Base-by-base conservation (phyloP, 2,329 filamentous ascomycete genomes). In the Penicillium sp. region DNA sequence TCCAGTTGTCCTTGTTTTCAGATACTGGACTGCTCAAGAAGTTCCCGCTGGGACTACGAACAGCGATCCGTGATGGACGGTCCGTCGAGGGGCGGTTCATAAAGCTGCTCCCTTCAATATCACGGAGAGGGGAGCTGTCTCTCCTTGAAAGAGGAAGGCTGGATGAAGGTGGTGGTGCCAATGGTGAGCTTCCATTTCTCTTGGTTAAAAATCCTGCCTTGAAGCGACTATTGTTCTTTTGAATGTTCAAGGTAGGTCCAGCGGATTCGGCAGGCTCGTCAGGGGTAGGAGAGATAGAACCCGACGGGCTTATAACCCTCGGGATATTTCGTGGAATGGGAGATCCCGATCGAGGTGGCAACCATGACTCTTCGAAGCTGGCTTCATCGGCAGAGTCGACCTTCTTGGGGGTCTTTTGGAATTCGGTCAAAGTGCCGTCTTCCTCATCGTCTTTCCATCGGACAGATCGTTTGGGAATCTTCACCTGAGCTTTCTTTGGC, bases 391-490 rank as follows among this genome's bases (percentile, higher is more conserved):
- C 83, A 2, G 80, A 80, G 17, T 84, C 79, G 9, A 83, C 74
- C 70, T 88, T 89, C 73, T 92, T 84, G 1, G 94, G 93, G 3
- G 93, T 97, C 76, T 91, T 91, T 70, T 93, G 90, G 71, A 93
- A 97, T 71, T 97, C 94, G 12, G 90, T 92, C 55, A 97, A 79
- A 0, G 88, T 87, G 25, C 92, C 93, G 51, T 93, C 86, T 69
- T 96, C 89, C 2, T 88, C 91, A 67, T 97, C 94, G 68, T 96
- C 92, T 58, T 91, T 87, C 94, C 94, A 99, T 63, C 93, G 86
- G 6, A 99, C 93, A 45, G 83, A 88, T 59, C 93, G 85, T 75
- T 91, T 91, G 10, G 84, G 82, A 74, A 88, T 88, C 76, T 90
- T 87, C 12, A 61, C 49, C 27, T 70, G 68, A 5, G 64, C 27